These are phyloP conservation scores for Diaporthe eres DNA, from an alignment of 2,329 filamentous ascomycete species.

Conservation along the genomic window DNA sequence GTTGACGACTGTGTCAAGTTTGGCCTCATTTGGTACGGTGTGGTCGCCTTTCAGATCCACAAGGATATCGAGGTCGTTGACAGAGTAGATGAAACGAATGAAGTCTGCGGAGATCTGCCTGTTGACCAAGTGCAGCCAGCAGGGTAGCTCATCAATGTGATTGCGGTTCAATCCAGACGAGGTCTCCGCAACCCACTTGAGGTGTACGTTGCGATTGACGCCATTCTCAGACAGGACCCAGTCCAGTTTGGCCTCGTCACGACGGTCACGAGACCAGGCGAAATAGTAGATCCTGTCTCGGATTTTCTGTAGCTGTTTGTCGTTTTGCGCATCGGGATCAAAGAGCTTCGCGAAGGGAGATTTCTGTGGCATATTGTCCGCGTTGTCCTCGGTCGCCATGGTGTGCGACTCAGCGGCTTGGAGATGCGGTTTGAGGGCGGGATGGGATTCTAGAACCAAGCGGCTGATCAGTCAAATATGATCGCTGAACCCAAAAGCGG, in stretches of 20 bases:
- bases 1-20: constrained; percentile 23
- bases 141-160: background rate
- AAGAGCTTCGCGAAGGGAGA: constrained; percentile 32
- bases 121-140: constrained; percentile 38
- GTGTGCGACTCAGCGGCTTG: background rate
- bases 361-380: background rate
- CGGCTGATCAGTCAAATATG: constrained; percentile 4
- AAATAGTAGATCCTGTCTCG: constrained; percentile 38
- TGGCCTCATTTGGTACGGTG: constrained; percentile 13
- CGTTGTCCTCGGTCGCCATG: constrained; percentile 5
- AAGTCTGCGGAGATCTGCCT: constrained; percentile 40
- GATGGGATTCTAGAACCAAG: background rate
- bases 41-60: constrained; percentile 38
- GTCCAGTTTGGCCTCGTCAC: constrained; percentile 36
- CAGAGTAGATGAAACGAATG: constrained; percentile 37
- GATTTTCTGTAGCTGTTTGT: constrained; percentile 14
- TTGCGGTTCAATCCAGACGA: background rate
- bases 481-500: background rate
- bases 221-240: constrained; percentile 39
- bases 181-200: background rate
- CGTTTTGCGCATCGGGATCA: background rate
- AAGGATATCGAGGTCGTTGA: constrained; percentile 35
- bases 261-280: constrained; percentile 36
- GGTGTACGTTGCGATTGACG: constrained; percentile 39
- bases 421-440: background rate